Base-by-base conservation (phyloP, 768 basidiomycete species). In the Boletus reticuloceps region DNA sequence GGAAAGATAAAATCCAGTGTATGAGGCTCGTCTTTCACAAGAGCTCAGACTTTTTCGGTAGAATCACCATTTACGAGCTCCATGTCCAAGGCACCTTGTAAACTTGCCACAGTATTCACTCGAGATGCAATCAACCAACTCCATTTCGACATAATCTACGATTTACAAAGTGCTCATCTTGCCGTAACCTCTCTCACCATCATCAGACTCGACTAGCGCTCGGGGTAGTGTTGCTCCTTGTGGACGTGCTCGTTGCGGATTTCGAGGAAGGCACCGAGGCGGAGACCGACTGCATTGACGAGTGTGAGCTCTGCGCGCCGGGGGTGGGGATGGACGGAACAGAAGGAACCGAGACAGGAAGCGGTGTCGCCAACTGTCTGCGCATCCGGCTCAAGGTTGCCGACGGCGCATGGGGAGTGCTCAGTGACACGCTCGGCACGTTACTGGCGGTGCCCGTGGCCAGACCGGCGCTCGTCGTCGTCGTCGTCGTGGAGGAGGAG, bases 31-130 rank as follows among this genome's bases (percentile, higher is more conserved):
- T 88, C 6, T 93, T 94, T 57, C 85, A 89, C 61, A 79, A 83
- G 66, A 89, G 89, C 67, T 91, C 91, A 19, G 91, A 92, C 71
- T 88, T 92, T 64, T 93, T 91, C 65, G 91, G 91, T 50, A 79
- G 90, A 69, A 78, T 91, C 42, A 89, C 82, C 9, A 66, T 91
- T 40, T 91, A 91, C 64, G 85, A 90, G 64, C 63, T 91, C 37
- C 65, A 59, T 41, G 31, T 78, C 31, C 54, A 75, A 52, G 74
- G 73, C 2, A 20, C 51, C 20, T 38, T 56, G 31, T 44, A 40
- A 55, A 40, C 25, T 22, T 22, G 22, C 22, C 22, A 22, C 22
- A 25, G 22, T 48, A 27, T 29, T 62, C 58, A 61, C 55, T 45
- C 63, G n/a, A 43, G 3, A 51, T 68, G 40, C 64, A 66, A 61